Conservation (phyloP, 2,329 filamentous ascomycete genomes). For the Fusarium protoensiforme region DNA sequence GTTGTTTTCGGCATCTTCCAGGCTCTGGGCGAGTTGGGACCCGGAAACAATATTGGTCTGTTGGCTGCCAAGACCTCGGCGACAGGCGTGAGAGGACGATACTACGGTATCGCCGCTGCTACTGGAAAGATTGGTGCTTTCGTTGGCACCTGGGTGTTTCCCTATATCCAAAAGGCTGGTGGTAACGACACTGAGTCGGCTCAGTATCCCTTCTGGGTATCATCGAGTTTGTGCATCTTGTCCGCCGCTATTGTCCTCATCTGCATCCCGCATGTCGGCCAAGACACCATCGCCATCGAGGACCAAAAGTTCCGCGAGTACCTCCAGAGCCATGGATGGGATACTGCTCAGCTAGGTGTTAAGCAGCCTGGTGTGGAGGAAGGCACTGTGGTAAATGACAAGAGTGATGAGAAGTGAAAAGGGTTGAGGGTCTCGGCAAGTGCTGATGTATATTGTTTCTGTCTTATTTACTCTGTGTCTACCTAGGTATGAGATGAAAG, state of each 20-base stretch:
- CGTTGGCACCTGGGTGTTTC: constrained; percentile 85
- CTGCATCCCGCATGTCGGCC: constrained; percentile 79
- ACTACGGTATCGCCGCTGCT: constrained; percentile 78
- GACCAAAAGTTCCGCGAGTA: constrained; percentile 81
- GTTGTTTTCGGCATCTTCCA: constrained; percentile 53
- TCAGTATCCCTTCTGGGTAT: constrained; percentile 93
- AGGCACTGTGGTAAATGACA: constrained; percentile 6
- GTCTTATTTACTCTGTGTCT: not conserved
- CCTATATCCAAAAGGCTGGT: constrained; percentile 74
- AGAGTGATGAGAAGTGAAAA: constrained; percentile 22
- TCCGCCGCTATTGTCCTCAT: constrained; percentile 70
- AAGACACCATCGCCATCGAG: constrained; percentile 86
- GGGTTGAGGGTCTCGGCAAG: not conserved
- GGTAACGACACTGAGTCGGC: constrained; percentile 66
- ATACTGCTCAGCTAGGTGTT: not conserved
- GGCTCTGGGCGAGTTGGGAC: constrained; percentile 68
- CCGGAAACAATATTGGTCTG: constrained; percentile 91
- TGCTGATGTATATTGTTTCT: not conserved
- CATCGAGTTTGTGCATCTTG: constrained; percentile 79
- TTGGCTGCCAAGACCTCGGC: constrained; percentile 89
- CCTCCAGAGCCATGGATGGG: constrained; percentile 79
- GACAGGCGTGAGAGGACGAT: constrained; percentile 83
- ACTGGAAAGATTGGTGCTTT: constrained; percentile 85
- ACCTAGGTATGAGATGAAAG: not conserved
- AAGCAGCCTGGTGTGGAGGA: constrained; percentile 25